Base-by-base conservation (phyloP, 23 red algal genomes). In the Cyanidium caldarium region DNA sequence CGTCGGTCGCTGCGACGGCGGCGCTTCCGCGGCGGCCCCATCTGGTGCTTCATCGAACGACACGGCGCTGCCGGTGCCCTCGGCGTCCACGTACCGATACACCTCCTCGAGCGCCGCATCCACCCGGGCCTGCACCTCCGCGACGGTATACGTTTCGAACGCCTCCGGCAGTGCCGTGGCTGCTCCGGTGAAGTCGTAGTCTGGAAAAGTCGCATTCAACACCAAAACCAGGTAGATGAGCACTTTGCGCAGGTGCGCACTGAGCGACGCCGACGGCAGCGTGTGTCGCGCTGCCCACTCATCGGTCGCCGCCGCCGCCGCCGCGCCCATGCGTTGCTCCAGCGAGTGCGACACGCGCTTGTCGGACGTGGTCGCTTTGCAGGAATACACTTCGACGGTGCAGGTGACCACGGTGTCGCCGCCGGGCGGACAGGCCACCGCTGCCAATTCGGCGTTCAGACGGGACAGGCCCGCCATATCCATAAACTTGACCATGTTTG, bases 401-500 rank as follows among this genome's bases (percentile, higher is more conserved):
- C 51, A 61, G 7, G 51, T 61, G 23, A 61, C n/a, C n/a, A 61
- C 13, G 13, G 51, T 61, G 23, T 61, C n/a, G 5, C 51, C 51
- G 21, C 51, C 23, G n/a, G 51, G 51, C 10, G 51, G 51, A 16
- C 19, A 28, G n/a, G 51, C n/a, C 23, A 61, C 51, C 21, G 19
- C n/a, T 5, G 7, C 31, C 51, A 61, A 61, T 16, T 61, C 51
- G n/a, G 51, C 51, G 21, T 61, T 61, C 51, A 61, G 51, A 5
- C n/a, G n/a, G 7, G 51, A 61, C n/a, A 61, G 10, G 31, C 51
- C 31, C 51, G 51, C n/a, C 51, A 61, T 28, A 28, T 61, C 51
- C 51, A 61, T 61, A 61, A 61, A 61, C 51, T 61, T 61, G 13
- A 44, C 41, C 51, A 61, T 61, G 51, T n/a, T n/a, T n/a, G n/a